phyloP scores from a whole-genome alignment of 768 basidiomycete genomes.

The Agaricus subrufescens region DNA sequence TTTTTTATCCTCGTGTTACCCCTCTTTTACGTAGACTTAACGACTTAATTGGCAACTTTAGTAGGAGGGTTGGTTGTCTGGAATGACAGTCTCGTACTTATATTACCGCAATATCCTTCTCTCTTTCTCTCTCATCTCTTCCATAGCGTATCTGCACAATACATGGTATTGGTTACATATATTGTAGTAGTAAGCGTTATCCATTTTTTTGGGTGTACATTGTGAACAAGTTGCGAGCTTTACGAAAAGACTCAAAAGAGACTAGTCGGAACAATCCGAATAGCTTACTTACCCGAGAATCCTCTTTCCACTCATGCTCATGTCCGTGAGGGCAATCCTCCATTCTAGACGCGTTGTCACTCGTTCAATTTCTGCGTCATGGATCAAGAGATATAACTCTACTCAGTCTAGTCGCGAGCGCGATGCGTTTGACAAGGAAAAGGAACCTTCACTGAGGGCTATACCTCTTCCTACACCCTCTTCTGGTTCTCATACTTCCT shows the following conservation, averaged over 20 bases:
- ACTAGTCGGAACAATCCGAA: conserved; percentile 4
- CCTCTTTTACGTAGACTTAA: conserved; percentile 4
- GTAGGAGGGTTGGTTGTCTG: background rate
- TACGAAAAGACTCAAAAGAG: no score
- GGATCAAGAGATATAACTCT: conserved; percentile 1
- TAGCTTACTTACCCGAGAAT: background rate
- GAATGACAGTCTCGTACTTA: conserved; percentile 5
- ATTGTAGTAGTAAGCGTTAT: background rate
- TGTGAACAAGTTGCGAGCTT: background rate
- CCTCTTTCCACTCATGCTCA: background rate
- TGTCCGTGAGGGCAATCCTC: conserved; percentile 7
- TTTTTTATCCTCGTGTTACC: background rate
- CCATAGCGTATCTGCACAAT: background rate
- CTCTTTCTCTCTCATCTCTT: background rate
- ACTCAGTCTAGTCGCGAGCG: background rate
- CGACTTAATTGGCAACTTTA: conserved; percentile 3
- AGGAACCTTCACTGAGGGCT: background rate
- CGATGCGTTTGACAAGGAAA: background rate
- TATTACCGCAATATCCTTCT: conserved; percentile 1
- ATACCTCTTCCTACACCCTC: background rate
- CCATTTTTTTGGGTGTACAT: no score
- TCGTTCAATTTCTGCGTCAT: background rate
- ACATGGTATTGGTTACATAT: background rate
- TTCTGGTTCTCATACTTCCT: background rate
- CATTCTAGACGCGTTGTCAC: background rate